phyloP scores from a whole-genome alignment of 2,329 filamentous ascomycete species.

The Ascochyta rabiei region DNA sequence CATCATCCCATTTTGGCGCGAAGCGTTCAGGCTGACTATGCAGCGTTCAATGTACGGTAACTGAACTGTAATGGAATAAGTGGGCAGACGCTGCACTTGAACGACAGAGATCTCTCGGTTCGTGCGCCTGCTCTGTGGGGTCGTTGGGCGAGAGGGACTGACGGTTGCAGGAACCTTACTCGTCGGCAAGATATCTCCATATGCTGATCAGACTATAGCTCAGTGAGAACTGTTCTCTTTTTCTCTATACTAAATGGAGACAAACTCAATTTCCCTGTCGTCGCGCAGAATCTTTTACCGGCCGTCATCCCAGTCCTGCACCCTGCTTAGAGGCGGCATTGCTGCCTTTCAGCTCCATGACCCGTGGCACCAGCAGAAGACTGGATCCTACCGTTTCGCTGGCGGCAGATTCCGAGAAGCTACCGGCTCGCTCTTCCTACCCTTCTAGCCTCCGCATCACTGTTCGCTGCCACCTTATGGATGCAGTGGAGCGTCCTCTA shows the following conservation, averaged over 20 bases:
- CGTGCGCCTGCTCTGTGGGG: conserved; percentile 1
- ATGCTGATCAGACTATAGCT: neutral
- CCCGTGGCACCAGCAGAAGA: neutral
- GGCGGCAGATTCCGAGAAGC: neutral
- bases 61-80: too few species aligned
- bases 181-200: neutral
- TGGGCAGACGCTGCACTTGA: too few species aligned
- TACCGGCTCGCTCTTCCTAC: neutral
- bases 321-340: neutral
- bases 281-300: neutral
- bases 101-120: neutral
- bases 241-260: too few species aligned
- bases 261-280: neutral
- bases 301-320: neutral
- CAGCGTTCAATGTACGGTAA: neutral
- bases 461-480: neutral
- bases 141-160: neutral
- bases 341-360: neutral
- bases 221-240: neutral
- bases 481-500: neutral
- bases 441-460: neutral
- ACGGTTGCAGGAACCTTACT: neutral
- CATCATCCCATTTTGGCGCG: neutral
- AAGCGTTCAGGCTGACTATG: neutral
- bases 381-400: neutral